These are phyloP conservation scores for Pythium myriotylum DNA, from an alignment of 352 stramenopile species.

Conservation along the genomic window DNA sequence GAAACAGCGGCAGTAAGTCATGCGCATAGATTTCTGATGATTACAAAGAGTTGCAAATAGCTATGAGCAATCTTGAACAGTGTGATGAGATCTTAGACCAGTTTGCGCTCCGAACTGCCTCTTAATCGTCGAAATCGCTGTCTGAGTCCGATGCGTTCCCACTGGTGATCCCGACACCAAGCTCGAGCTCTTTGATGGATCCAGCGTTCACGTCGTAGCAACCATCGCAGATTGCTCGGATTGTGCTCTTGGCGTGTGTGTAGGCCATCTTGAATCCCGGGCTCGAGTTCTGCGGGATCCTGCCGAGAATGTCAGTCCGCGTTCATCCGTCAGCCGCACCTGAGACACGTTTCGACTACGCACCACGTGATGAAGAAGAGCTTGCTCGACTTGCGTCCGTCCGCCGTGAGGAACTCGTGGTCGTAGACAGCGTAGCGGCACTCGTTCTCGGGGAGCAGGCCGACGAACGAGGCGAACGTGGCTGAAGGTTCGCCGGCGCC, in stretches of 20 bases:
- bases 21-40: not conserved
- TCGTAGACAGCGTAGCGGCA: constrained; percentile 89
- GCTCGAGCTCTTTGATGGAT: constrained; percentile 72
- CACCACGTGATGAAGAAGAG: constrained; percentile 89
- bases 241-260: constrained; percentile 84
- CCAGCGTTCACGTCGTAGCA: constrained; percentile 81
- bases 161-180: constrained; percentile 60
- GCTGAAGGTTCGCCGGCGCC: constrained; percentile 47
- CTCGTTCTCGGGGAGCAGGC: constrained; percentile 74
- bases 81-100: no score
- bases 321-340: no score
- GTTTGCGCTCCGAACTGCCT: not conserved
- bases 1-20: constrained; percentile 46
- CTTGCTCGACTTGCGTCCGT: constrained; percentile 87
- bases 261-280: constrained; percentile 89
- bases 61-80: not conserved
- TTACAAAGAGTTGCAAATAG: not conserved
- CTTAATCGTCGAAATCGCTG: constrained; percentile 83
- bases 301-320: no score
- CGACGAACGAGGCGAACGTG: constrained; percentile 57
- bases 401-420: constrained; percentile 72
- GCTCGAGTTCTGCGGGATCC: constrained; percentile 80
- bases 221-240: constrained; percentile 76
- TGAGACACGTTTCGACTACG: no score
- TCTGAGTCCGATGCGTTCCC: constrained; percentile 77